Evolutionary conservation across 441 rosid species (phyloP), one percentile per base, ranked within the genome.

Genomic region (Theobroma grandiflorum): DNA sequence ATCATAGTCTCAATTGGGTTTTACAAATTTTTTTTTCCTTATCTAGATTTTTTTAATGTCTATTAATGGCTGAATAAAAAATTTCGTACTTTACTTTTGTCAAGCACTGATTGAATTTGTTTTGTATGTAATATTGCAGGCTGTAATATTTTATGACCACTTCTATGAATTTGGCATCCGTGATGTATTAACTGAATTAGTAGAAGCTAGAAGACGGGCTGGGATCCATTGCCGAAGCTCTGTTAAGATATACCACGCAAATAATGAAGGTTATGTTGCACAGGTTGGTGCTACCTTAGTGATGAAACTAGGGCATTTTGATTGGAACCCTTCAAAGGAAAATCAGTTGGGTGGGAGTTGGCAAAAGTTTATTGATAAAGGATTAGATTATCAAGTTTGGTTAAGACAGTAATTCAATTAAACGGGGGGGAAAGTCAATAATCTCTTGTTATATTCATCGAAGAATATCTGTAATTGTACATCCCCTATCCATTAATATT

Each of bases 311-410:
- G 89, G 89, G 4, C 83, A 84, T 64, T 84, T 87, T 58, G 85
- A 85, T 75, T 89, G 89, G 91, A 87, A 89, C 53, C 91, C 91
- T 42, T 87, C 87, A 0, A 89, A 87, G 83, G 85, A 89, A 74
- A 84, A 82, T 55, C 84, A 81, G 74, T 65, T 89, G 67, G 90
- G 85, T 58, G 90, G 90, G 31, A 85, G 86, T 71, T 87, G 91
- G 89, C 86, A 86, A 43, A 89, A 84, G 79, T 84, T 79, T 72
- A 62, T 89, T 2, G 89, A 89, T 63, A 85, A 87, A 81, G 86
- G 86, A 69, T 6, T 76, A 3, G 90, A 87, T 72, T 88, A 85
- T 76, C 85, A 85, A 53, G 1, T 87, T 22, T 88, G 90, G 91
- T 70, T 82, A 55, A 84, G 87, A 78, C 79, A 76, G 20, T 76